A percentile compares a stretch with the other conserved stretches of the same genome.
phyloP scores from a whole-genome alignment of 1,139 yeast genomes.

The Zygosaccharomyces pseudobailii region DNA sequence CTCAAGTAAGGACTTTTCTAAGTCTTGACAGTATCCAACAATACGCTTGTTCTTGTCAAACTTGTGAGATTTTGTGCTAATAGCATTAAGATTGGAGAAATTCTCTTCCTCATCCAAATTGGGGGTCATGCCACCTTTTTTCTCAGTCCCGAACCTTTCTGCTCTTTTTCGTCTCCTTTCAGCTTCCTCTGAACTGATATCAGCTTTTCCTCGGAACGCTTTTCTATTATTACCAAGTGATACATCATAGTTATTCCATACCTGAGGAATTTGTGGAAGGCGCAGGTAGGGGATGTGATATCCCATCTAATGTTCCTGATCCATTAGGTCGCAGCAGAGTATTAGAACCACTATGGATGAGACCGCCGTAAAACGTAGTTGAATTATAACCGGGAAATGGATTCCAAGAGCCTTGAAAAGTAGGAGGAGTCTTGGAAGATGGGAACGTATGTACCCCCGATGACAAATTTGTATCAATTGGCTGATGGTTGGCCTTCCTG shows the following conservation, averaged over 20 bases:
- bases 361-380: not conserved
- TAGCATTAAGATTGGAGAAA: conserved; percentile 31
- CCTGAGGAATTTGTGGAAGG: conserved; percentile 4
- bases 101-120: conserved; percentile 26
- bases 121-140: conserved; percentile 6
- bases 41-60: conserved; percentile 39
- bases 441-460: not conserved
- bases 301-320: not conserved
- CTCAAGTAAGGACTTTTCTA: conserved; percentile 80
- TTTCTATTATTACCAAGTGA: conserved; percentile 12
- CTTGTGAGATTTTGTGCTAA: conserved; percentile 29
- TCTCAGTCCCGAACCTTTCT: conserved; percentile 23
- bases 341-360: not conserved
- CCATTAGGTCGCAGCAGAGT: not conserved
- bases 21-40: conserved; percentile 57
- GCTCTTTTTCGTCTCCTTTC: conserved; percentile 29
- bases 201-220: conserved; percentile 7
- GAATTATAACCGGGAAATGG: conserved; percentile 1
- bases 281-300: conserved; percentile 6
- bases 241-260: not conserved
- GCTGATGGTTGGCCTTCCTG: conserved; percentile 2
- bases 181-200: conserved; percentile 13
- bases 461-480: not conserved
- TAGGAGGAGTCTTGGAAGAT: not conserved
- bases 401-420: conserved; percentile 3